Evolutionary conservation across 2,329 filamentous ascomycete species (phyloP), one percentile per base, ranked within the genome.

Genomic region (Ophiostoma himal-ulmi): DNA sequence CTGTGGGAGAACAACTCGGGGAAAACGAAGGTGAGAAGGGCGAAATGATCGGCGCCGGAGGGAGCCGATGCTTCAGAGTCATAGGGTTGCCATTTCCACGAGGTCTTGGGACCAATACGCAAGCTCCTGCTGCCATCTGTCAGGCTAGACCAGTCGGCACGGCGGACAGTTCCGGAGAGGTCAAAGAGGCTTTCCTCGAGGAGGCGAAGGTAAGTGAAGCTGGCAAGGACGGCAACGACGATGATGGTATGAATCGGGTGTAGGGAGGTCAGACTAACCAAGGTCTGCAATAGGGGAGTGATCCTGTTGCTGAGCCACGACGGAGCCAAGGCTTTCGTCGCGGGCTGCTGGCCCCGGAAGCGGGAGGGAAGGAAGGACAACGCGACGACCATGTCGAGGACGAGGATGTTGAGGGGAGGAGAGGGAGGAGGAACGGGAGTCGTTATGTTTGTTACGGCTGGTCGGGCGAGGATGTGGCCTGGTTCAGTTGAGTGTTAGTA

Each of bases 201-300:
- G 67, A 98, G 86, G 64, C 94, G 93, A 73, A 98, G 89, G 79
- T 99, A 99, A 73, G 94, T 96, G 68, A 93, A 96, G 80, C 94
- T 98, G 71, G 94, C 95, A 69, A 99, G 83, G 68, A 98, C 82
- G 68, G 94, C 93, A 74, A 97, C 91, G 74, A 93, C 86, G 74
- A 95, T 93, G 73, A 99, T 92, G 68, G 94, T 97, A 78, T 98
- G 93, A 74, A 99, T 96, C 0, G 95, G 95, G 80, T 98, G 94
- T 5, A 91, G 90, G 81, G 92, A 96, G 71, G 95, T 93, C 76
- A 92, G 86, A 75, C 88, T 89, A 57, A 94, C 92, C 73, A 97
- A 82, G 62, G 87, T 86, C 78, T 96, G 91, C 67, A 98, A 84
- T 68, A 90, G 80, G 3, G 91, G 90, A 5, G 93, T 96, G 77